Evolutionary conservation across 768 basidiomycete genomes (phyloP).

Genomic region (Udeniomyces megalosporus): DNA sequence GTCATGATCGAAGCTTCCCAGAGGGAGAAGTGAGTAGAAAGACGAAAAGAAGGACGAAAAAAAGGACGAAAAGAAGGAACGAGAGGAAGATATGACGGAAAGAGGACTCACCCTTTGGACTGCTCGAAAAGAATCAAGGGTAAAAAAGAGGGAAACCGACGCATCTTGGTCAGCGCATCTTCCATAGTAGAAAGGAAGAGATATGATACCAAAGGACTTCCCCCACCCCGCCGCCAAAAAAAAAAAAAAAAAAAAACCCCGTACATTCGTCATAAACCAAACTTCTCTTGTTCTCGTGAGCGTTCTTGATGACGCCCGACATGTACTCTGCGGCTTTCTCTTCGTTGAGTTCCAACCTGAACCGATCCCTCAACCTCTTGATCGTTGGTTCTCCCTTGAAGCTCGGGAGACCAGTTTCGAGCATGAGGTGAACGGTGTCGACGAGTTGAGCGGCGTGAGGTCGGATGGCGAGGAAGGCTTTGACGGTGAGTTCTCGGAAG

Average conservation of each 20-base stretch:
- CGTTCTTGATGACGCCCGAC: constrained; percentile 73
- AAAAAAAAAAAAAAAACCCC: no score
- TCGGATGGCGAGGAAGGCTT: constrained; percentile 92
- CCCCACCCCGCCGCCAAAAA: not conserved
- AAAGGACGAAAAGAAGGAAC: not conserved
- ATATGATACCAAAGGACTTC: not conserved
- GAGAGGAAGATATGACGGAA: not conserved
- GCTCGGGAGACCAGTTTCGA: constrained; percentile 82
- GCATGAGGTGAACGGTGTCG: constrained; percentile 78
- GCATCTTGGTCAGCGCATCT: not conserved
- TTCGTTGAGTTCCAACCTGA: constrained; percentile 64
- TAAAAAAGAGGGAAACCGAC: not conserved
- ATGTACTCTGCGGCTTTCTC: constrained; percentile 87
- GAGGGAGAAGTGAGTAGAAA: not conserved
- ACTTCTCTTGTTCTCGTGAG: constrained; percentile 84
- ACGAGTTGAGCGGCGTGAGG: constrained; percentile 82
- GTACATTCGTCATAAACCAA: constrained; percentile 77
- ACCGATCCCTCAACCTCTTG: constrained; percentile 67
- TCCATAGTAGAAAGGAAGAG: not conserved
- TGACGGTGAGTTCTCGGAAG: constrained; percentile 84
- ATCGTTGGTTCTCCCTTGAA: constrained; percentile 96
- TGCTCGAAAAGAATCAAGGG: not conserved
- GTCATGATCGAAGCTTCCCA: no score
- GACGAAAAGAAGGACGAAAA: not conserved
- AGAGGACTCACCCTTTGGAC: constrained; percentile 2